Evolutionary conservation across 2,329 filamentous ascomycete genomes (phyloP).

Genomic region (Cladosporium oxysporum): DNA sequence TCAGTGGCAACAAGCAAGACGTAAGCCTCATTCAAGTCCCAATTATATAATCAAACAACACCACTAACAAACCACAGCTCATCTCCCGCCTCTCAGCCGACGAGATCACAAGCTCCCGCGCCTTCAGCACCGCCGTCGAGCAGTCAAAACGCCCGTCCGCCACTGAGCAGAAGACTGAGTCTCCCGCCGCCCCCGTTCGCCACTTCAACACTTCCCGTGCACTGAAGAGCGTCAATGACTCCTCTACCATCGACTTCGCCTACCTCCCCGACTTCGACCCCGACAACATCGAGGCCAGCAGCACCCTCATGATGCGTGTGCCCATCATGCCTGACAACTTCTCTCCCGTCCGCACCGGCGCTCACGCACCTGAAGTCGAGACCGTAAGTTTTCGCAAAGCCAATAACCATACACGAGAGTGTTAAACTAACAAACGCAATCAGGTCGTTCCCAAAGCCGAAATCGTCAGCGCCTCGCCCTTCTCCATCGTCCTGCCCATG

Average conservation of each 20-base stretch:
- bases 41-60: constrained; percentile 3
- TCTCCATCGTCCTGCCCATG: constrained; percentile 55
- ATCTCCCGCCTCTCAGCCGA: constrained; percentile 55
- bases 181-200: constrained; percentile 42
- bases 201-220: constrained; percentile 64
- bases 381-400: constrained; percentile 21
- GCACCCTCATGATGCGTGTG: constrained; percentile 31
- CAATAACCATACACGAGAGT: neutral
- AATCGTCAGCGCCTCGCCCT: constrained; percentile 56
- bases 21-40: constrained; percentile 36
- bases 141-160: constrained; percentile 45
- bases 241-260: constrained; percentile 64
- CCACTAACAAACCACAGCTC: constrained; percentile 40
- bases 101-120: constrained; percentile 54
- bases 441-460: constrained; percentile 55
- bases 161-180: constrained; percentile 26
- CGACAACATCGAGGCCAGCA: constrained; percentile 22
- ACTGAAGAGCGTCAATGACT: constrained; percentile 58
- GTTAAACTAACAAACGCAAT: neutral
- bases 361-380: constrained; percentile 26
- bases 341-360: constrained; percentile 22
- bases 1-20: constrained; percentile 52
- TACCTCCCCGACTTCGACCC: constrained; percentile 57
- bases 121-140: constrained; percentile 57
- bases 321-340: constrained; percentile 35